A percentile compares a stretch with the other conserved stretches of the same genome.
phyloP scores from a whole-genome alignment of 1,139 yeast species.

The Blastobotrys apis region DNA sequence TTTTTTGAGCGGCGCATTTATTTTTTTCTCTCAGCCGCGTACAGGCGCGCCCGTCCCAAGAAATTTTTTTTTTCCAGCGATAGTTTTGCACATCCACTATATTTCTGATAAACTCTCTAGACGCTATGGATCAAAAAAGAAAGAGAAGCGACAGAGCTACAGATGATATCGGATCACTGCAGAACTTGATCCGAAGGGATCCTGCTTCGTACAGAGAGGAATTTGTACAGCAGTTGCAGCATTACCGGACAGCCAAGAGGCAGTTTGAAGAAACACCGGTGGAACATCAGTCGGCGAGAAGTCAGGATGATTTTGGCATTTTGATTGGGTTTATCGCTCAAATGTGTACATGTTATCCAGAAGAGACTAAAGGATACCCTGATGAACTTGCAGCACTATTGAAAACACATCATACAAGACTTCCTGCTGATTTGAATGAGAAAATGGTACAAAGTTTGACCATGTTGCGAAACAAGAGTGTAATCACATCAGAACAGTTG shows the following conservation, averaged over 20 bases:
- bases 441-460: constrained; percentile 86
- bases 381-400: constrained; percentile 68
- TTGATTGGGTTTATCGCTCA: constrained; percentile 88
- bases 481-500: constrained; percentile 73
- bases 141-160: constrained; percentile 89
- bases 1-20: no score
- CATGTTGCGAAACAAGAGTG: constrained; percentile 82
- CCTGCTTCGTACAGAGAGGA: constrained; percentile 89
- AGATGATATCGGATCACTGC: constrained; percentile 84
- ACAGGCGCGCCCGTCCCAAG: no score
- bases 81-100: no score
- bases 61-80: no score
- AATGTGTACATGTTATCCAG: constrained; percentile 84
- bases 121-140: no score
- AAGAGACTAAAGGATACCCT: constrained; percentile 82
- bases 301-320: constrained; percentile 72
- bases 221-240: constrained; percentile 85
- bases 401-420: constrained; percentile 68
- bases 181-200: constrained; percentile 88
- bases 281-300: constrained; percentile 41
- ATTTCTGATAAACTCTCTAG: no score
- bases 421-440: constrained; percentile 82
- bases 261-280: constrained; percentile 61
- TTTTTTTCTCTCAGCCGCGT: no score
- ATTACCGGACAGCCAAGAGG: constrained; percentile 85